These are phyloP conservation scores for Pezicula rhizophila DNA, from an alignment of 2,329 filamentous ascomycete genomes.

Conservation along the genomic window DNA sequence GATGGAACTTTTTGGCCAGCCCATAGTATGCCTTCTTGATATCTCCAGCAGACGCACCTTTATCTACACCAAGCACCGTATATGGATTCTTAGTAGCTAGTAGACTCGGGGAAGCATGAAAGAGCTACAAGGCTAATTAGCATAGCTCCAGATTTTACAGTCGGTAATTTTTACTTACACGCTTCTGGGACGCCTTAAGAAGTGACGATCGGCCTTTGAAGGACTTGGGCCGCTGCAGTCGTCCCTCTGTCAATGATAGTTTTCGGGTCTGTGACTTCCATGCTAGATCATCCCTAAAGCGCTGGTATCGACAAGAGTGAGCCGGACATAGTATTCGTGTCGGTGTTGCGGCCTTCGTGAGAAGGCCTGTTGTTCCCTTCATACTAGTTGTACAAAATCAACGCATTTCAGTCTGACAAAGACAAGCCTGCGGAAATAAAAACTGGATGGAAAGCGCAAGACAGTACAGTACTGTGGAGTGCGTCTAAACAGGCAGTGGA, in stretches of 20 bases:
- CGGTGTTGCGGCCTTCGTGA: constrained; percentile 24
- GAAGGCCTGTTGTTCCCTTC: constrained; percentile 23
- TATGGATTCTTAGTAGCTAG: constrained; percentile 68
- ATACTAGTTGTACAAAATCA: constrained; percentile 21
- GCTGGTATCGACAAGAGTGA: constrained; percentile 16
- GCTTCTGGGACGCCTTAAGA: constrained; percentile 9
- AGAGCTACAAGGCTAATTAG: constrained; percentile 16
- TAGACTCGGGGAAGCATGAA: constrained; percentile 23
- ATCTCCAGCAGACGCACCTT: constrained; percentile 72
- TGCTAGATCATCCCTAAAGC: constrained; percentile 11
- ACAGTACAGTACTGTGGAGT: too few species aligned
- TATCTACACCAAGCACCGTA: constrained; percentile 75
- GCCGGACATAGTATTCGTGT: constrained; percentile 22
- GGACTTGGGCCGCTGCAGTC: constrained; percentile 5
- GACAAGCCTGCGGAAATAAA: too few species aligned
- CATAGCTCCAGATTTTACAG: neutral
- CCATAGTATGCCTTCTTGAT: constrained; percentile 99
- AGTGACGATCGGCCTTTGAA: neutral
- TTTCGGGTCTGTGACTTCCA: constrained; percentile 14
- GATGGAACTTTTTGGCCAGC: constrained; percentile 94
- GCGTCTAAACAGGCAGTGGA: too few species aligned
- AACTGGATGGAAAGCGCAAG: too few species aligned
- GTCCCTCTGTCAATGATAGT: constrained; percentile 8
- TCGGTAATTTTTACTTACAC: constrained; percentile 16
- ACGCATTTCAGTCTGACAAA: constrained; percentile 12